phyloP scores from a whole-genome alignment of 129 eudicot genomes.

The Lonicera japonica region DNA sequence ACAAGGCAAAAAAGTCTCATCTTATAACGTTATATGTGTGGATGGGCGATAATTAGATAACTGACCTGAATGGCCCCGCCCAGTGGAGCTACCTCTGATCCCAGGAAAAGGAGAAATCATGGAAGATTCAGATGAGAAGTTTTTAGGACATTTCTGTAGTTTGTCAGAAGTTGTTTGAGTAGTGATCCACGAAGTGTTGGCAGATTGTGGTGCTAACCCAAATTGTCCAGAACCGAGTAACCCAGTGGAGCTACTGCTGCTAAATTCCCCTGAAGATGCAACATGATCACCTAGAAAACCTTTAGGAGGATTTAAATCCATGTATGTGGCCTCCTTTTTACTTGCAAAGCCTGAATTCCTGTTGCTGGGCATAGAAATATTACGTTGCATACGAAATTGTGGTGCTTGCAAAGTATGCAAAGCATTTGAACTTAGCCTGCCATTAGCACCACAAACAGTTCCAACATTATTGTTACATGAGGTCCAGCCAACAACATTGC shows the following conservation, averaged over 20 bases:
- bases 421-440: conserved; percentile 24
- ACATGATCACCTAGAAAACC: conserved; percentile 16
- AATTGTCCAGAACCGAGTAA: conserved; percentile 15
- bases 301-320: conserved; percentile 15
- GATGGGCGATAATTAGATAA: background rate
- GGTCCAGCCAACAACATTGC: conserved; percentile 15
- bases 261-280: conserved; percentile 21
- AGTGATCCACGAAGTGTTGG: conserved; percentile 14
- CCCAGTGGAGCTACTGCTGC: conserved; percentile 15
- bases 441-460: conserved; percentile 13
- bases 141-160: conserved; percentile 20
- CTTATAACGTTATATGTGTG: background rate
- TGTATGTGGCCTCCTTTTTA: conserved; percentile 5
- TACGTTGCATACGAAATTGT: conserved; percentile 24
- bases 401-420: conserved; percentile 20
- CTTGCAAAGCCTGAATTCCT: conserved; percentile 13
- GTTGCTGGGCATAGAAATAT: conserved; percentile 1
- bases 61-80: conserved; percentile 32
- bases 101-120: conserved; percentile 17
- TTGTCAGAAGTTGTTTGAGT: conserved; percentile 20
- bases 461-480: conserved; percentile 25
- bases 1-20: background rate
- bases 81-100: conserved; percentile 19
- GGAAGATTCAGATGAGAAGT: conserved; percentile 14
- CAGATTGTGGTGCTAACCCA: conserved; percentile 22